Evolutionary conservation across 2,329 filamentous ascomycete genomes (phyloP), one percentile per base, ranked within the genome.

Genomic region (Alternaria gaisen): DNA sequence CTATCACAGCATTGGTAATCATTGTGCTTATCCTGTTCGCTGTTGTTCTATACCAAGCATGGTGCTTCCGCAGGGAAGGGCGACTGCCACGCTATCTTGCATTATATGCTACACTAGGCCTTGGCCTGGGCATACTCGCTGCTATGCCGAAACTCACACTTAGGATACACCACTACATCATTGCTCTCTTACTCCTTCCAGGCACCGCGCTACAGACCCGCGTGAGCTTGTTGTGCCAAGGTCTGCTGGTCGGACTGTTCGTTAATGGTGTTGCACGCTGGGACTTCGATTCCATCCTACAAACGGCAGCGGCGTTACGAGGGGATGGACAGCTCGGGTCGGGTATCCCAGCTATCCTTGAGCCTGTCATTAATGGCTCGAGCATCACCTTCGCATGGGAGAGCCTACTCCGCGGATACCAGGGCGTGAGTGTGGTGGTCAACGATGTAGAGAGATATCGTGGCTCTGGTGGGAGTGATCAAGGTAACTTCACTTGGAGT

Each of bases 261-360:
- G 89, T 97, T 80, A 97, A 97, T 74, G 94, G 95, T 53, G 88
- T 96, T 60, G 94, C 94, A 5, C 86, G 94, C 40, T 98, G 95
- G 95, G 93, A 93, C 0, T 98, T 97, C 75, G 94, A 93, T 61
- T 85, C 91, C 0, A 87, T 98, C 42, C 85, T 98, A 16, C 90
- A 99, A 80, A 98, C 95, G 0, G 87, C 90, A 0, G 85, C 80
- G 0, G 88, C 89, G 0, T 80, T 98, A 18, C 88, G 88, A 48
- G 88, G 79, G 6, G 82, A 83, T 50, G 79, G 78, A 1, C 78
- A 80, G 55, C 69, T 81, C 16, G 87, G 87, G 9, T 88, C 87
- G 0, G 80, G 85, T 0, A 81, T 95, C 1, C 92, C 82, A 0
- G 54, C 62, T 0, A 71, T 83, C 14, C 32, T 71, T 1, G 62